These are phyloP conservation scores for Ganoderma lucidum DNA, from an alignment of 1,284 basidiomycete species.

Conservation along the genomic window DNA sequence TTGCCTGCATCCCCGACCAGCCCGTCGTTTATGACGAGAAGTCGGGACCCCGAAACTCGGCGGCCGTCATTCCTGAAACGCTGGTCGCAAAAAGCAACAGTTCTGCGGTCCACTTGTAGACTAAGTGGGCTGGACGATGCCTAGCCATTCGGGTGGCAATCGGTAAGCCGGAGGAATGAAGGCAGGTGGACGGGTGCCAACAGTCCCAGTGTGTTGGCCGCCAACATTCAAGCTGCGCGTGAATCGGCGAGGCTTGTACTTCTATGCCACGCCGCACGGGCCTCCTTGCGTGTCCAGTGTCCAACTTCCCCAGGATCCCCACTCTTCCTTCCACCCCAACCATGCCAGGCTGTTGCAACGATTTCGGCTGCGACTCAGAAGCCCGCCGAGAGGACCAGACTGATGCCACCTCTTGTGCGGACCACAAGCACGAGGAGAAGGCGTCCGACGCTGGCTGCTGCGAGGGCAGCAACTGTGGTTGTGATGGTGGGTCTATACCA, in stretches of 20 bases:
- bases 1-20: not conserved
- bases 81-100: not conserved
- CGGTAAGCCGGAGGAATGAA: too few relatives aligned
- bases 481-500: slow-evolving; percentile 24
- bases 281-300: not conserved
- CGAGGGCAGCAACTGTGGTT: slow-evolving; percentile 29
- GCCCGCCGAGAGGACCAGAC: slow-evolving; percentile 16
- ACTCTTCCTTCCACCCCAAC: slow-evolving; percentile 3
- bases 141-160: not conserved
- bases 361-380: slow-evolving; percentile 15
- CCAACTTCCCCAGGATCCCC: not conserved
- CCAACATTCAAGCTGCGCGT: slow-evolving; percentile 1
- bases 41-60: slow-evolving; percentile 6
- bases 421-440: not conserved
- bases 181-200: not conserved
- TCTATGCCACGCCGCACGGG: not conserved
- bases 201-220: not conserved
- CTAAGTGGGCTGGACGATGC: not conserved
- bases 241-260: not conserved
- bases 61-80: not conserved
- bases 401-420: not conserved
- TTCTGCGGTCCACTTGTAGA: not conserved
- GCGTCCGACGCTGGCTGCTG: slow-evolving; percentile 20
- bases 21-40: not conserved
- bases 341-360: slow-evolving; percentile 29